Conservation (phyloP, 805 yeast species). For the Komagataella mondaviorum region DNA sequence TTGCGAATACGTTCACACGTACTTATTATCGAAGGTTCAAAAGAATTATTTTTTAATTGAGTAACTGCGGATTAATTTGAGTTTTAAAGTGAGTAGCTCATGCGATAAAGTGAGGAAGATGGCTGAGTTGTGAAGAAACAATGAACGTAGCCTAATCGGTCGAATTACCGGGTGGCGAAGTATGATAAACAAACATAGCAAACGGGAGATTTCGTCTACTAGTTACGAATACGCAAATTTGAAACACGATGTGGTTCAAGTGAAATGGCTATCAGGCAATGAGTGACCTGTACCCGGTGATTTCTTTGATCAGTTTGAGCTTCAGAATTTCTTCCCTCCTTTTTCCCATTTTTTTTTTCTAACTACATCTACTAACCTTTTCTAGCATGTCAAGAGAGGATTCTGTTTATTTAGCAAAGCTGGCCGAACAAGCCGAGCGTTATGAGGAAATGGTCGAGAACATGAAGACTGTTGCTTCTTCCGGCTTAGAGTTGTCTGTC, state of each 20-base stretch:
- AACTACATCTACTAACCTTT: background rate
- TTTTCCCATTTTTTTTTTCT: background rate
- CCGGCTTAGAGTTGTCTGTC: slow-evolving; percentile 90
- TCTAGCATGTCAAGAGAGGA: slow-evolving; percentile 67
- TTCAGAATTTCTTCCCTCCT: background rate
- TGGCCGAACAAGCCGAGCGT: slow-evolving; percentile 99
- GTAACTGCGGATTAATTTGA: background rate
- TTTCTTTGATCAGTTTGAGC: background rate
- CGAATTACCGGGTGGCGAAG: background rate
- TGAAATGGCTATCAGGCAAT: background rate
- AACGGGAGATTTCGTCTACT: background rate
- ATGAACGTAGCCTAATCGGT: background rate
- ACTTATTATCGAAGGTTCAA: background rate
- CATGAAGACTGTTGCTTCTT: slow-evolving; percentile 94
- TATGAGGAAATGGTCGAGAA: slow-evolving; percentile 98
- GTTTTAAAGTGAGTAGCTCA: background rate
- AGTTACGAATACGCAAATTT: background rate
- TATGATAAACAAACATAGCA: background rate
- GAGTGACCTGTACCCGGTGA: background rate
- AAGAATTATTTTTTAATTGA: background rate
- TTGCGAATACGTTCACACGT: background rate
- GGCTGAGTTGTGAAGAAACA: background rate
- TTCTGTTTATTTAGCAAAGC: slow-evolving; percentile 93
- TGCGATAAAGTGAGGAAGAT: background rate
- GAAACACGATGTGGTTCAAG: background rate